Conservation (phyloP, 192 early-diverging fungal species). For the Coemansia sp. region DNA sequence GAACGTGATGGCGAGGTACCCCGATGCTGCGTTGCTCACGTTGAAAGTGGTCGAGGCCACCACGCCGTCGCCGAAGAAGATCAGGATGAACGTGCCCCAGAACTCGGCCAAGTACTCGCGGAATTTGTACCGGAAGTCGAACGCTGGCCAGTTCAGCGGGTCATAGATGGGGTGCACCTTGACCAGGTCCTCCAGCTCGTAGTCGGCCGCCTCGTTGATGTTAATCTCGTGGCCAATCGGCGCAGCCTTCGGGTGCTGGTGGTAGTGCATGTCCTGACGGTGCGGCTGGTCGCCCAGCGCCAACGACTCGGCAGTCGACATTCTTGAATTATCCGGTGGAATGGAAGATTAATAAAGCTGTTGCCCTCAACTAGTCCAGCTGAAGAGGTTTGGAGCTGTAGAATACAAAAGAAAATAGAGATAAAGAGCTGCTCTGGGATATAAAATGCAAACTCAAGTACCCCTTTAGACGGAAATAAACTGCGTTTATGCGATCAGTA, state of each 20-base stretch:
- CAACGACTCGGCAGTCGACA: slow-evolving; percentile 13
- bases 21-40: slow-evolving; percentile 36
- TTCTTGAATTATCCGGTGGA: neutral
- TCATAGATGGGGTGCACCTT: slow-evolving; percentile 38
- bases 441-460: no score
- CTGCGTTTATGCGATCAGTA: neutral
- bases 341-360: no score
- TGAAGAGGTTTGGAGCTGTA: neutral
- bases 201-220: slow-evolving; percentile 41
- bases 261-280: slow-evolving; percentile 10
- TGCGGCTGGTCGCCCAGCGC: slow-evolving; percentile 1
- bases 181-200: slow-evolving; percentile 27
- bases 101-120: slow-evolving; percentile 74
- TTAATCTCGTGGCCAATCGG: slow-evolving; percentile 40
- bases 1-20: slow-evolving; percentile 58
- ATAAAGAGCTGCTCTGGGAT: neutral
- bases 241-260: slow-evolving; percentile 39
- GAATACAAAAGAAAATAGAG: slow-evolving; percentile 1
- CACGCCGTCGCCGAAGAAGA: slow-evolving; percentile 66
- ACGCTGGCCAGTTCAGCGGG: slow-evolving; percentile 48
- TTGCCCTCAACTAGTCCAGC: neutral
- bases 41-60: slow-evolving; percentile 53
- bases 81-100: slow-evolving; percentile 67
- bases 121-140: slow-evolving; percentile 29
- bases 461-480: no score